phyloP scores from a whole-genome alignment of 2,329 filamentous ascomycete species.

The Fulvia fulva region DNA sequence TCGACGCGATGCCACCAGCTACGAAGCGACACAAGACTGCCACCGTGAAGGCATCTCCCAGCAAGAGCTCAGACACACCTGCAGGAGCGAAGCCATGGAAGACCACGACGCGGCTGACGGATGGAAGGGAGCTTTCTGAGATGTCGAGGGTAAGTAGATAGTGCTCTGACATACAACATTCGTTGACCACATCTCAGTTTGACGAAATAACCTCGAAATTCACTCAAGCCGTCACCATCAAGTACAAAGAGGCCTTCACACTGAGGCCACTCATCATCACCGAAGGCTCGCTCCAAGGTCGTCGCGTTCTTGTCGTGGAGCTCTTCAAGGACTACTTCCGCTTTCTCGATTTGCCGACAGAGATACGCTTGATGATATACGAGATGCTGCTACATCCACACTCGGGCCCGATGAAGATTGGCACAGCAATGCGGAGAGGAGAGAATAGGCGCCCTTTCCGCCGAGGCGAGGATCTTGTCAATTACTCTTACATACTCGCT shows the following conservation, averaged over 20 bases:
- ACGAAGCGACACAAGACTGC: background rate
- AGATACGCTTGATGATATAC: slow-evolving; percentile 23
- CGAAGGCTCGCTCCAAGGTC: slow-evolving; percentile 12
- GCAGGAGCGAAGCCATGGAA: background rate
- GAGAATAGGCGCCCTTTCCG: no score
- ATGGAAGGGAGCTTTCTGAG: background rate
- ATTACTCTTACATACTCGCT: background rate
- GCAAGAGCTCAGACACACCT: background rate
- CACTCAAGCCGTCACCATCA: background rate
- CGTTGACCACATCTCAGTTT: no score
- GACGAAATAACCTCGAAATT: background rate
- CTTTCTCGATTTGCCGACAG: slow-evolving; percentile 16
- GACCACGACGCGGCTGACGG: background rate
- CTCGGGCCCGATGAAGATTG: no score
- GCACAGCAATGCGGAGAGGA: background rate
- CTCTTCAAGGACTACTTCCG: slow-evolving; percentile 15
- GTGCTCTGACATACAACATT: background rate
- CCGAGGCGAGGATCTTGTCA: background rate
- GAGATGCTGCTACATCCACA: slow-evolving; percentile 5
- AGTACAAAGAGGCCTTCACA: slow-evolving; percentile 7
- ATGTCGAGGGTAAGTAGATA: background rate
- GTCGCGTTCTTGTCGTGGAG: slow-evolving; percentile 15
- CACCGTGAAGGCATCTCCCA: background rate
- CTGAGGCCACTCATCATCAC: slow-evolving; percentile 12
- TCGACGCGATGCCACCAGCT: slow-evolving; percentile 3